phyloP scores from a whole-genome alignment of 2,329 filamentous ascomycete species.

The Aspergillus brunneoviolaceus region DNA sequence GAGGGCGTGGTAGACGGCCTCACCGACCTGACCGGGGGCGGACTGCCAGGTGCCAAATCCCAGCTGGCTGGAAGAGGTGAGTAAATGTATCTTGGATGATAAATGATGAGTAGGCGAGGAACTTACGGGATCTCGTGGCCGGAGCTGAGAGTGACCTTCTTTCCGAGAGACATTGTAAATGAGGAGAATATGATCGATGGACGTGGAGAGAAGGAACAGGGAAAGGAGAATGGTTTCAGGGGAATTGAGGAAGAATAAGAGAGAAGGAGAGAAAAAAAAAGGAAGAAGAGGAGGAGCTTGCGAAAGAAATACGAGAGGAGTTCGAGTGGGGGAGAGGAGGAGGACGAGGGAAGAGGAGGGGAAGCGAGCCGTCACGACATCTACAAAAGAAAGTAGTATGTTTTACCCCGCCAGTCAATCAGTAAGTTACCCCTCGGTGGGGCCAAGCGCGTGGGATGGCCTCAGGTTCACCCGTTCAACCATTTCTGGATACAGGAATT shows the following conservation, averaged over 20 bases:
- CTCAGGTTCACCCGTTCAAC: neutral
- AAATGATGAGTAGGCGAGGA: neutral
- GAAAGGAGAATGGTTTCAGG: constrained; percentile 5
- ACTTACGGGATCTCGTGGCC: constrained; percentile 41
- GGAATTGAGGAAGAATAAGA: neutral
- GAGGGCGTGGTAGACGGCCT: constrained; percentile 41
- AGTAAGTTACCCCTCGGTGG: neutral
- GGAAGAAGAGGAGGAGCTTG: neutral
- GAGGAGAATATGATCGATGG: neutral
- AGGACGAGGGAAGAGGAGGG: neutral
- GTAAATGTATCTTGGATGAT: neutral
- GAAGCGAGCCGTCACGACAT: neutral
- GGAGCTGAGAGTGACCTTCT: constrained; percentile 40
- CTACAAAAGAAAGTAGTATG: too few relatives aligned
- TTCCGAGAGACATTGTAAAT: constrained; percentile 40
- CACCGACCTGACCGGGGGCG: constrained; percentile 40
- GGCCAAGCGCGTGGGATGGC: neutral
- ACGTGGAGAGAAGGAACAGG: neutral
- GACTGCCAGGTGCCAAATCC: constrained; percentile 45
- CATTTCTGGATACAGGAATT: neutral
- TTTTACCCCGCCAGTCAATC: neutral
- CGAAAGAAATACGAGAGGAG: constrained; percentile 9
- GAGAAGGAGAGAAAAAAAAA: neutral
- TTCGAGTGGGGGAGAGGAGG: neutral
- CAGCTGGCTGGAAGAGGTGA: constrained; percentile 30